Evolutionary conservation across 352 stramenopile species (phyloP).

Genomic region (Phytophthora citricola): DNA sequence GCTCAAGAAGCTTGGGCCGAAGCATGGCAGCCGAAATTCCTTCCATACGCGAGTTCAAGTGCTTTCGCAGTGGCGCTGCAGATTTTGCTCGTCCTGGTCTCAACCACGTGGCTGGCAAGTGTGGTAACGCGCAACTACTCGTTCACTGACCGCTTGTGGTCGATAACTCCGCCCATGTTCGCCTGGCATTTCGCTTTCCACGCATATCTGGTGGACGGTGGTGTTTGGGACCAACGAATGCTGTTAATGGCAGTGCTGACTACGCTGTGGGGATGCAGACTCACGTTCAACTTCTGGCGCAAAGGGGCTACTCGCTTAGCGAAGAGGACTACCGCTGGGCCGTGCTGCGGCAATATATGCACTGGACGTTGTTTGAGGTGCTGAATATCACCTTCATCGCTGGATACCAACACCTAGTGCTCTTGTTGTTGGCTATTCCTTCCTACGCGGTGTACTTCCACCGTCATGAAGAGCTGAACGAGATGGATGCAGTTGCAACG

Average conservation of each 20-base stretch:
- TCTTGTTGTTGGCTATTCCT: constrained; percentile 83
- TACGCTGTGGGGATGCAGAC: constrained; percentile 86
- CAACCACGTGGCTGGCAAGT: constrained; percentile 66
- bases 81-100: constrained; percentile 47
- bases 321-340: constrained; percentile 95
- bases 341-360: constrained; percentile 76
- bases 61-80: constrained; percentile 57
- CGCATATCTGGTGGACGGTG: constrained; percentile 62
- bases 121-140: constrained; percentile 90
- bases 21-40: constrained; percentile 38
- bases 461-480: constrained; percentile 57
- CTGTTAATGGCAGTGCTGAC: constrained; percentile 83
- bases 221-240: constrained; percentile 59
- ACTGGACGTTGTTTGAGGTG: constrained; percentile 86
- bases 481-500: constrained; percentile 64
- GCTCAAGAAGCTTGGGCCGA: constrained; percentile 39
- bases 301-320: constrained; percentile 91
- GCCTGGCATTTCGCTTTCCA: constrained; percentile 80
- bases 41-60: constrained; percentile 47
- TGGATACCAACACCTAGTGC: constrained; percentile 89
- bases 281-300: constrained; percentile 93
- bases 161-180: constrained; percentile 88
- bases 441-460: constrained; percentile 69
- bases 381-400: constrained; percentile 94
- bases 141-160: constrained; percentile 94